phyloP scores from a whole-genome alignment of 345 rosid species.

The Aquilaria sinensis region DNA sequence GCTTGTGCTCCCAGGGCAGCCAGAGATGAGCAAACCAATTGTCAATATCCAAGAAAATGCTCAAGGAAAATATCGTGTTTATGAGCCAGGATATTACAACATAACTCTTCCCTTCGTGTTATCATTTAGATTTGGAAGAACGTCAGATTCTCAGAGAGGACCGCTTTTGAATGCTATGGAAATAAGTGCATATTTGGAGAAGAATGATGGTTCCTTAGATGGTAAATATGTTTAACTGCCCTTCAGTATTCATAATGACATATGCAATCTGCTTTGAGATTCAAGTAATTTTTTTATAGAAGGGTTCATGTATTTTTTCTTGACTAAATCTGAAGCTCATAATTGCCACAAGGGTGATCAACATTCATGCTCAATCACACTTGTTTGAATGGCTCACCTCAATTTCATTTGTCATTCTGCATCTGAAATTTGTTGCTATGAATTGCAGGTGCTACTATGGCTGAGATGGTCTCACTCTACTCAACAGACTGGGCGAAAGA shows the following conservation, averaged over 20 bases:
- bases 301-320: too few relatives aligned
- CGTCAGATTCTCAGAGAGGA: slow-evolving; percentile 81
- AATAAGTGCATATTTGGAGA: slow-evolving; percentile 64
- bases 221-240: slow-evolving; percentile 38
- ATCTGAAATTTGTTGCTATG: slow-evolving; percentile 18
- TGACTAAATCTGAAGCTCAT: too few relatives aligned
- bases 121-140: slow-evolving; percentile 67
- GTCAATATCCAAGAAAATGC: slow-evolving; percentile 93
- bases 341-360: too few relatives aligned
- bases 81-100: slow-evolving; percentile 84
- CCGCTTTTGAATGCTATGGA: slow-evolving; percentile 97
- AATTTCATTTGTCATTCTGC: not conserved
- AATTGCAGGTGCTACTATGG: slow-evolving; percentile 55
- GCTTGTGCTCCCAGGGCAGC: slow-evolving; percentile 61
- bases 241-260: not conserved
- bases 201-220: slow-evolving; percentile 69
- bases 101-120: slow-evolving; percentile 78
- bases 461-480: slow-evolving; percentile 41
- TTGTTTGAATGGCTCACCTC: too few relatives aligned
- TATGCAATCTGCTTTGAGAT: slow-evolving; percentile 1
- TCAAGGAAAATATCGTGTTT: slow-evolving; percentile 62
- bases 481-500: slow-evolving; percentile 80
- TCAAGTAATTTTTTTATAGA: not conserved
- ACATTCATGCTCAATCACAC: too few relatives aligned
- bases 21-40: slow-evolving; percentile 68